Base-by-base conservation (phyloP, 257 asterid genomes). In the Solanum chilense region DNA sequence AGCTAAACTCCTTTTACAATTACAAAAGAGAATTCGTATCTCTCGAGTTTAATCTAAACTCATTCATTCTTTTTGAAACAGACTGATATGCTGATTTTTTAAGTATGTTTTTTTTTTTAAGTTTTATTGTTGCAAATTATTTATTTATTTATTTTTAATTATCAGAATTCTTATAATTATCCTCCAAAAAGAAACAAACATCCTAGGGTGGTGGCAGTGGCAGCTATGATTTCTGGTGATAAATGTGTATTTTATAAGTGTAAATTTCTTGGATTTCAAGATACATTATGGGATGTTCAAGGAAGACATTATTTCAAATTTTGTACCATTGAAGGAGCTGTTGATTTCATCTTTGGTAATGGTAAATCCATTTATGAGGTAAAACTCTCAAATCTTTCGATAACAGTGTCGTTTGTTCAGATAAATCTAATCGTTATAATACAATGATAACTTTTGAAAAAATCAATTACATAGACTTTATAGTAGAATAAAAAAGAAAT, bases 351-450 rank as follows among this genome's bases (percentile, higher is more conserved):
- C 86, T 96, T 94, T 81, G 98, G 98, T 39, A 70, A 91, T 1
- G 98, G 98, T 5, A 95, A 94, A 88, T 96, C 98, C 21, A 85
- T 94, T 77, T 95, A 94, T 45, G 96, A 96, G 95, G 99, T 95
- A 89, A 60, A 23, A 23, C 6, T 37, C 41, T 7, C 1, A 37
- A 20, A 23, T 60, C 29, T 23, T 23, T 60, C 18, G 12, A 5
- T 12, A 25, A 2, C 1, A 68, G 0, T 0, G 0, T 6, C 3
- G 23, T 68, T 29, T 68, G 41, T 29, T 69, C 23, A 7, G 5
- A 27, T 66, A 66, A 2, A 25, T 66, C 27, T 66, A 5, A 25
- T 0, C 6, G 5, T 1, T 27, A 0, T 25, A 25, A 21, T 5
- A 3, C 5, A 66, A 27, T 33, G 37, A 66, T 66, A 25, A 25